phyloP scores from a whole-genome alignment of 1,139 yeast genomes.

The Lodderomyces elongisporus region DNA sequence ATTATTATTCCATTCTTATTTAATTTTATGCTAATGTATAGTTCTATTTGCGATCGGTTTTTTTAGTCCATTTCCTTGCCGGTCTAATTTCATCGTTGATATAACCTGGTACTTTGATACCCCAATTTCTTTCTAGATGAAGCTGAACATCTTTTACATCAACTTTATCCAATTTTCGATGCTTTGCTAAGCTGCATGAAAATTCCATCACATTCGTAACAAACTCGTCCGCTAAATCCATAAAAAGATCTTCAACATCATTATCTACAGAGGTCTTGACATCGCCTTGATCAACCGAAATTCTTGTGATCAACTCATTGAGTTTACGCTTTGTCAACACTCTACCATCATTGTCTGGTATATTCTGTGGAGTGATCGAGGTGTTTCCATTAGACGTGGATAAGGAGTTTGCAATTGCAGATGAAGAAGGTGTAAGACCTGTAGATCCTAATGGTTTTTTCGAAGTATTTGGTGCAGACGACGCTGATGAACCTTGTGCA shows the following conservation, averaged over 20 bases:
- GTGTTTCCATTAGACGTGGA: slow-evolving; percentile 5
- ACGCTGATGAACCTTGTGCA: no score
- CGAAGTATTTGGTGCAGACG: no score
- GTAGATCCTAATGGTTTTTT: slow-evolving; percentile 2
- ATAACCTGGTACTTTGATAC: slow-evolving; percentile 89
- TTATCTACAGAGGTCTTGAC: slow-evolving; percentile 92
- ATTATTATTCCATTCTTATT: no score
- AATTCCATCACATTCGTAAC: slow-evolving; percentile 85
- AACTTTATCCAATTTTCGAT: slow-evolving; percentile 80
- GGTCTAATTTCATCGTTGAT: slow-evolving; percentile 86
- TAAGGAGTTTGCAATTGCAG: slow-evolving; percentile 2
- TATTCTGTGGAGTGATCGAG: slow-evolving; percentile 18
- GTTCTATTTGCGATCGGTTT: no score
- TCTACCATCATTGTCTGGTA: slow-evolving; percentile 59
- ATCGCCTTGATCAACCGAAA: slow-evolving; percentile 81
- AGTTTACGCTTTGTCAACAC: slow-evolving; percentile 85
- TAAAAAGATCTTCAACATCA: slow-evolving; percentile 84
- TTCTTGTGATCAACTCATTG: slow-evolving; percentile 76
- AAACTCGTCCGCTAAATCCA: slow-evolving; percentile 95
- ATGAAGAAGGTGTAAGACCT: slow-evolving; percentile 2
- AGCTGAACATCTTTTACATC: slow-evolving; percentile 89
- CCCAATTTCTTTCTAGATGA: slow-evolving; percentile 93
- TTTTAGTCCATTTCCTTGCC: slow-evolving; percentile 77
- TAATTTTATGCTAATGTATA: no score
- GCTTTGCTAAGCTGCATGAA: slow-evolving; percentile 93